Evolutionary conservation across 2,329 filamentous ascomycete genomes (phyloP).

Genomic region (Biscogniauxia sp.): DNA sequence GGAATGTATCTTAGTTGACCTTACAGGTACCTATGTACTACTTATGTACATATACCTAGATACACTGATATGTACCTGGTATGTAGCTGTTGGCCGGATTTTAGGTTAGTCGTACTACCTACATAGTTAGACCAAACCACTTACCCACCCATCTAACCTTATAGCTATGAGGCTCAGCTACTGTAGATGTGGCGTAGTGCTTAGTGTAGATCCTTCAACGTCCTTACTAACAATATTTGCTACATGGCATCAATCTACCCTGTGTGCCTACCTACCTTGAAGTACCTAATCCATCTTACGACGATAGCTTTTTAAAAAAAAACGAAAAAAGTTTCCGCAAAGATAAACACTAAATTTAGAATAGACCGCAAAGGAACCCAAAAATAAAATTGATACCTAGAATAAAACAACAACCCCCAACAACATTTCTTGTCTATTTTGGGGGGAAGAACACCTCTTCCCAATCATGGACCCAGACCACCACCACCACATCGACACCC

Average conservation of each 20-base stretch:
- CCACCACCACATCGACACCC: constrained; percentile 64
- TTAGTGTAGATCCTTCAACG: background rate
- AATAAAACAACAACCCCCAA: background rate
- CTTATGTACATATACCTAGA: no score
- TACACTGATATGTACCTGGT: background rate
- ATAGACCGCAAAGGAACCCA: background rate
- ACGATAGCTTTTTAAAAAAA: background rate
- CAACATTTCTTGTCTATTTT: background rate
- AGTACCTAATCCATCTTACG: background rate
- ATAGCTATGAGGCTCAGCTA: background rate
- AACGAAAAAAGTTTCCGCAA: no score
- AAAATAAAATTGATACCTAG: background rate
- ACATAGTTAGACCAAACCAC: background rate
- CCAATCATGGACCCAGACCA: constrained; percentile 31
- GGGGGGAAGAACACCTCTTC: background rate
- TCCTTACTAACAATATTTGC: background rate
- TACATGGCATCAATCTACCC: background rate
- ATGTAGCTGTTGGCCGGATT: no score
- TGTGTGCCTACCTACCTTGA: no score
- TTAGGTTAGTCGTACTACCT: no score
- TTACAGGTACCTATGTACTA: no score
- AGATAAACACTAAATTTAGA: no score
- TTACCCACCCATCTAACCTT: background rate
- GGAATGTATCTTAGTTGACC: background rate
- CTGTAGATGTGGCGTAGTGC: background rate